Conservation (phyloP, 306 rosid species). For the Pterocarpus santalinus region DNA sequence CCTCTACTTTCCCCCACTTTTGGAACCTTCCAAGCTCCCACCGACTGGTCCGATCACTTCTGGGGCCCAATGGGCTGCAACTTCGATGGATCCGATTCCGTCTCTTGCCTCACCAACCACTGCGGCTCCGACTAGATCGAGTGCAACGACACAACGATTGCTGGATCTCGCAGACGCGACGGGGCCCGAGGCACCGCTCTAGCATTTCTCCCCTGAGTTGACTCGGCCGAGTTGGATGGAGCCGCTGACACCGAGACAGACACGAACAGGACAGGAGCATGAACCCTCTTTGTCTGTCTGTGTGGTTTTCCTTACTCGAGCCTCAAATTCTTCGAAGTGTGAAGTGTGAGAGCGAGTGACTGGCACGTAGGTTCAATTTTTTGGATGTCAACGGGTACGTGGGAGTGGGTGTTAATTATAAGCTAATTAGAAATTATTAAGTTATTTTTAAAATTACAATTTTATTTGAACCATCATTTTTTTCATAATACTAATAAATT, state of each 20-base stretch:
- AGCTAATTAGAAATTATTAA: no score
- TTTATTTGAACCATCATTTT: no score
- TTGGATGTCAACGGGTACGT: no score
- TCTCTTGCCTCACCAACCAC: constrained; percentile 84
- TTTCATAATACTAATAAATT: no score
- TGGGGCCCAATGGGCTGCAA: constrained; percentile 87
- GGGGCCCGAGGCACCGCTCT: constrained; percentile 57
- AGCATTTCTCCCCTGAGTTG: constrained; percentile 49
- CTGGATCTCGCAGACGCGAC: constrained; percentile 74
- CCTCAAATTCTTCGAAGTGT: no score
- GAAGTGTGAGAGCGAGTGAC: not conserved
- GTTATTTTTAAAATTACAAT: no score
- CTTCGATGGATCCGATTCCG: constrained; percentile 79
- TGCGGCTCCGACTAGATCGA: constrained; percentile 76
- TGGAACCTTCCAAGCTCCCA: constrained; percentile 78
- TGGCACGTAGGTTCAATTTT: no score
- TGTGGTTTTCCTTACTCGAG: not conserved
- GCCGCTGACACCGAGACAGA: not conserved
- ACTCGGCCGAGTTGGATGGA: constrained; percentile 7
- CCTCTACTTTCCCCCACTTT: constrained; percentile 38
- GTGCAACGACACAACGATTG: constrained; percentile 61
- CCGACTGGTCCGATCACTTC: constrained; percentile 98
- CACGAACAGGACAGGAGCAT: not conserved
- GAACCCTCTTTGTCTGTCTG: not conserved
- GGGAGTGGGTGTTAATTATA: no score